These are phyloP conservation scores for Zygosaccharomyces sapae DNA, from an alignment of 1,139 yeast genomes.

Conservation along the genomic window DNA sequence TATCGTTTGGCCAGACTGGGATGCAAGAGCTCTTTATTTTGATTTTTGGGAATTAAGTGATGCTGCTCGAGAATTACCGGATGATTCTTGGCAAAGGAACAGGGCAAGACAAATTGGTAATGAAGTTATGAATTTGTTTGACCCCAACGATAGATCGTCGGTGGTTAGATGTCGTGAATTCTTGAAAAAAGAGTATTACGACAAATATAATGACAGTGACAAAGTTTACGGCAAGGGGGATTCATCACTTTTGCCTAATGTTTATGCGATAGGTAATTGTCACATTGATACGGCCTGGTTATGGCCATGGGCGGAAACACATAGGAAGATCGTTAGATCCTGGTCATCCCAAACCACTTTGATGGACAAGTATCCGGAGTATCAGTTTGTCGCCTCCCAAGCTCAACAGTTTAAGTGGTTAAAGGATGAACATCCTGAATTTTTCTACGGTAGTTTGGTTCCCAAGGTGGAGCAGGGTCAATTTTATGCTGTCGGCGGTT, in stretches of 20 bases:
- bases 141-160: conserved; percentile 47
- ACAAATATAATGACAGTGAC: conserved; percentile 57
- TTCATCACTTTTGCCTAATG: conserved; percentile 42
- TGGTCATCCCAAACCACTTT: conserved; percentile 91
- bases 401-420: conserved; percentile 96
- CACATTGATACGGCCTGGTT: conserved; percentile 98
- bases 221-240: conserved; percentile 50
- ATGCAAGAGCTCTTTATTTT: conserved; percentile 69
- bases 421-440: conserved; percentile 75
- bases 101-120: conserved; percentile 76
- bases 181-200: conserved; percentile 58
- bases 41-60: conserved; percentile 90
- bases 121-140: conserved; percentile 77
- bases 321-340: conserved; percentile 83
- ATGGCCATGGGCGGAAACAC: conserved; percentile 97
- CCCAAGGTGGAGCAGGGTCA: conserved; percentile 67
- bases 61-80: conserved; percentile 81
- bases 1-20: conserved; percentile 72
- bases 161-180: conserved; percentile 61
- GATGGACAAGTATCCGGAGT: conserved; percentile 86
- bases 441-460: conserved; percentile 54
- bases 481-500: conserved; percentile 89
- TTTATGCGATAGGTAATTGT: conserved; percentile 86
- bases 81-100: conserved; percentile 74
- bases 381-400: conserved; percentile 90